Percentiles rank a stretch among this genome's conserved stretches.
These are phyloP conservation scores for Candida ovalis DNA, from an alignment of 805 yeast species.

Conservation along the genomic window DNA sequence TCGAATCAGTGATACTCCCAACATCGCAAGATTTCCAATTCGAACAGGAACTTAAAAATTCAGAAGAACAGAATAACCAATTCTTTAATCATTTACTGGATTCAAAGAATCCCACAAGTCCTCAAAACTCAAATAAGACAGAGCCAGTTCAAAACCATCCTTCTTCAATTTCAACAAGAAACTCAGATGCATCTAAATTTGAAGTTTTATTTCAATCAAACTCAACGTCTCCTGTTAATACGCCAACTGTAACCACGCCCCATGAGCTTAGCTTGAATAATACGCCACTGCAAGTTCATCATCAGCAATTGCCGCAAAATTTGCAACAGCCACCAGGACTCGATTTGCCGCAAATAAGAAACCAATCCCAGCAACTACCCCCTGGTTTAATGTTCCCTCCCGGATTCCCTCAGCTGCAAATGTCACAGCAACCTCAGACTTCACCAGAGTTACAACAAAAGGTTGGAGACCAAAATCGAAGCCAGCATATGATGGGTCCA, in stretches of 20 bases:
- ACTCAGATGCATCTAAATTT: slow-evolving; percentile 18
- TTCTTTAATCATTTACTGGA: slow-evolving; percentile 20
- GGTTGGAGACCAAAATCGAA: not conserved
- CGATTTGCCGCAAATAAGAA: not conserved
- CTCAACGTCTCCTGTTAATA: not conserved
- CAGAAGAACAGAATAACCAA: slow-evolving; percentile 18
- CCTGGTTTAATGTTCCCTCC: slow-evolving; percentile 4
- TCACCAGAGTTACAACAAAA: not conserved
- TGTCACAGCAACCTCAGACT: not conserved
- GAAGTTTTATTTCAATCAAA: slow-evolving; percentile 16
- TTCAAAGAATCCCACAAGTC: not conserved
- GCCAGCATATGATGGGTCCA: not conserved
- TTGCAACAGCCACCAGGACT: not conserved
- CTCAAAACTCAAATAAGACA: not conserved
- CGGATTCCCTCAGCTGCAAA: slow-evolving; percentile 1
- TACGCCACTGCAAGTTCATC: not conserved
- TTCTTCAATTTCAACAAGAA: slow-evolving; percentile 1
- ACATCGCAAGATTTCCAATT: slow-evolving; percentile 18
- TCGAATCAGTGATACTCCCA: not conserved
- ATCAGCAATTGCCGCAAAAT: not conserved
- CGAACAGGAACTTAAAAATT: slow-evolving; percentile 14
- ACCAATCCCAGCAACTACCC: slow-evolving; percentile 1
- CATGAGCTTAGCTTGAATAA: not conserved
- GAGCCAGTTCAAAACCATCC: not conserved
- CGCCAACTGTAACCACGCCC: not conserved